Evolutionary conservation across 2,329 filamentous ascomycete genomes (phyloP).

Genomic region (Leptoxyphium fumago): DNA sequence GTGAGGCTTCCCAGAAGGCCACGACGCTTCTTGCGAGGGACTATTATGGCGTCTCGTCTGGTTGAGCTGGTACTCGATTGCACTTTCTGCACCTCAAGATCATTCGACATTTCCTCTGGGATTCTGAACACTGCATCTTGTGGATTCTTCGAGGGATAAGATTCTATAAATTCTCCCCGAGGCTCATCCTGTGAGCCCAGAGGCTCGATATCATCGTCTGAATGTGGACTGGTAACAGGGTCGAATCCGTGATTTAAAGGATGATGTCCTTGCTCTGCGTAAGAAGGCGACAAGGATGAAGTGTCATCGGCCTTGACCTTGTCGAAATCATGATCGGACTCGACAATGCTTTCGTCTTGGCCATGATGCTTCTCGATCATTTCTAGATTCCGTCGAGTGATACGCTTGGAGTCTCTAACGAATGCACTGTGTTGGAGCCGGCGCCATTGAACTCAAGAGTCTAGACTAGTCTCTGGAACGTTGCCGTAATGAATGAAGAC

Average conservation of each 20-base stretch:
- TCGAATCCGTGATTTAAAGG: no score
- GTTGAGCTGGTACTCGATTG: constrained; percentile 14
- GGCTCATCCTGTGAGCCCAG: constrained; percentile 1
- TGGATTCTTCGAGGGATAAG: constrained; percentile 8
- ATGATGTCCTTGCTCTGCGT: no score
- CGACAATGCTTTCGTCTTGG: constrained; percentile 2
- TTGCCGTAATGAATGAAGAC: no score
- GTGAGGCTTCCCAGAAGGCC: constrained; percentile 59
- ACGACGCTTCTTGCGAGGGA: constrained; percentile 43
- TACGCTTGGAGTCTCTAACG: not conserved
- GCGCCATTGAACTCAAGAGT: no score
- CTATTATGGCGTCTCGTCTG: constrained; percentile 21
- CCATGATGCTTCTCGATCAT: constrained; percentile 6
- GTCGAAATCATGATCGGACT: constrained; percentile 4
- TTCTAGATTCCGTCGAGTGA: constrained; percentile 2
- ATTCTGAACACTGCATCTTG: constrained; percentile 8
- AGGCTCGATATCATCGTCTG: not conserved
- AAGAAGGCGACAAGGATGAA: not conserved
- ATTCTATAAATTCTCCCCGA: constrained; percentile 3
- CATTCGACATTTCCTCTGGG: not conserved
- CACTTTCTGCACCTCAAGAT: not conserved
- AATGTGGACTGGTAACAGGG: not conserved
- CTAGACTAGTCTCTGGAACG: no score
- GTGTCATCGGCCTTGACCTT: constrained; percentile 4
- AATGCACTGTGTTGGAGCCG: no score